A percentile compares a stretch with the other conserved stretches of the same genome.
phyloP scores from a whole-genome alignment of 2,329 filamentous ascomycete species.

The Chaetomium sp. region DNA sequence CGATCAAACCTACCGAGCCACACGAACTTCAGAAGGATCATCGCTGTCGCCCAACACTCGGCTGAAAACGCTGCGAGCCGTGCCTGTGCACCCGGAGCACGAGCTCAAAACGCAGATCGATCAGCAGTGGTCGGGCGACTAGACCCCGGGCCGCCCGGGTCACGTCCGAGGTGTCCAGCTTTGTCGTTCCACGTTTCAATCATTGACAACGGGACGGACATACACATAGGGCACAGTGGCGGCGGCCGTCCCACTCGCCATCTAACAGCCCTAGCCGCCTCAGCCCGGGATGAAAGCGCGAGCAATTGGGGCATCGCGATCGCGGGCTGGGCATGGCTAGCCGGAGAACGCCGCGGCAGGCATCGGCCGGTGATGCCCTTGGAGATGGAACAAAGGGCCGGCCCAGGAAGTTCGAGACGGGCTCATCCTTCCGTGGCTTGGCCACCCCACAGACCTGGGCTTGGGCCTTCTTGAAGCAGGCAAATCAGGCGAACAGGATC shows the following conservation, averaged over 20 bases:
- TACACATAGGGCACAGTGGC: not conserved
- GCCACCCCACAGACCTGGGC: slow-evolving; percentile 5
- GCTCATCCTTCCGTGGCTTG: not conserved
- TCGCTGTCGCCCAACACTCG: slow-evolving; percentile 4
- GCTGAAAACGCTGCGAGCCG: not conserved
- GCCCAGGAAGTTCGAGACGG: not conserved
- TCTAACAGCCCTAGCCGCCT: not conserved
- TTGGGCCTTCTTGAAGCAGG: slow-evolving; percentile 14
- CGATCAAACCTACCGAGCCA: slow-evolving; percentile 21
- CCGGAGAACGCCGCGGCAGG: not conserved
- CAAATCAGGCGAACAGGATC: slow-evolving; percentile 10
- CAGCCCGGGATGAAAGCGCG: not conserved
- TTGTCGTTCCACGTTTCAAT: slow-evolving; percentile 2
- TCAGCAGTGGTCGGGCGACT: not conserved
- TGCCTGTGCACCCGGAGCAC: slow-evolving; percentile 11
- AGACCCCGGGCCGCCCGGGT: not conserved
- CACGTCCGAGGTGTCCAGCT: not conserved
- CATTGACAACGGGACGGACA: not conserved
- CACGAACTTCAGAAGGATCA: slow-evolving; percentile 8
- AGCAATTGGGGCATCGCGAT: not conserved
- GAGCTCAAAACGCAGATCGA: slow-evolving; percentile 8
- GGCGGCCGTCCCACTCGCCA: not conserved
- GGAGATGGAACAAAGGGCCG: not conserved
- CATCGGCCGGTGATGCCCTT: not conserved
- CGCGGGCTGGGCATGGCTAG: not conserved